These are phyloP conservation scores for Hortaea sp. DNA, from an alignment of 2,329 filamentous ascomycete species.

Conservation along the genomic window DNA sequence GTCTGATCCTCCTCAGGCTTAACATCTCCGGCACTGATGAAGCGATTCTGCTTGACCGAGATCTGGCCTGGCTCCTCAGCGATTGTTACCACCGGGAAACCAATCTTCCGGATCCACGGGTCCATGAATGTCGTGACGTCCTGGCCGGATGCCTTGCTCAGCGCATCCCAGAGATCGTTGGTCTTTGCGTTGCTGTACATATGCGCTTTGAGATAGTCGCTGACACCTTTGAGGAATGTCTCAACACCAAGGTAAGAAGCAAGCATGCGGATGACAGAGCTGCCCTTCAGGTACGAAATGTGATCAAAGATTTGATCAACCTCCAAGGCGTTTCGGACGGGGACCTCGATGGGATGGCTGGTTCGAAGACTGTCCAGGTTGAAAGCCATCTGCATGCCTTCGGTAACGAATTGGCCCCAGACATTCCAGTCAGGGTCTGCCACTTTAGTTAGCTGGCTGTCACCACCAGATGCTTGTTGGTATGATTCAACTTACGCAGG, in stretches of 20 bases:
- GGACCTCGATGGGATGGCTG: constrained; percentile 92
- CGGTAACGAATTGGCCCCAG: constrained; percentile 94
- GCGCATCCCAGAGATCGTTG: constrained; percentile 77
- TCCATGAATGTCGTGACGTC: constrained; percentile 84
- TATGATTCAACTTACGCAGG: constrained; percentile 40
- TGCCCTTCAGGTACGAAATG: constrained; percentile 94
- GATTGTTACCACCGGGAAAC: constrained; percentile 82
- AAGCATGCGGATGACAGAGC: constrained; percentile 93
- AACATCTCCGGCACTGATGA: constrained; percentile 83
- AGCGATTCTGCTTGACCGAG: constrained; percentile 73
- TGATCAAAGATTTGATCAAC: constrained; percentile 97
- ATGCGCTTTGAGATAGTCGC: constrained; percentile 79
- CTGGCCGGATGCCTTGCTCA: constrained; percentile 77
- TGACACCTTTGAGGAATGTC: constrained; percentile 81
- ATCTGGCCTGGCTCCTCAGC: constrained; percentile 76
- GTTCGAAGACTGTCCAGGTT: constrained; percentile 80
- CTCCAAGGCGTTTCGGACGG: constrained; percentile 84
- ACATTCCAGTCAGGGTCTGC: constrained; percentile 85
- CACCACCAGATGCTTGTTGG: not conserved
- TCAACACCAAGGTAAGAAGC: constrained; percentile 80
- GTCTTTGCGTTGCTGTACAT: constrained; percentile 86
- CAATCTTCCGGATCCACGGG: constrained; percentile 91
- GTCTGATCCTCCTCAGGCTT: constrained; percentile 85
- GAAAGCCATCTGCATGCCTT: constrained; percentile 87
- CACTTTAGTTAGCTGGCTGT: not conserved